A percentile compares a stretch with the other conserved stretches of the same genome.
Evolutionary conservation across 2,329 filamentous ascomycete species (phyloP).

Genomic region (Colletotrichum spaethianum): DNA sequence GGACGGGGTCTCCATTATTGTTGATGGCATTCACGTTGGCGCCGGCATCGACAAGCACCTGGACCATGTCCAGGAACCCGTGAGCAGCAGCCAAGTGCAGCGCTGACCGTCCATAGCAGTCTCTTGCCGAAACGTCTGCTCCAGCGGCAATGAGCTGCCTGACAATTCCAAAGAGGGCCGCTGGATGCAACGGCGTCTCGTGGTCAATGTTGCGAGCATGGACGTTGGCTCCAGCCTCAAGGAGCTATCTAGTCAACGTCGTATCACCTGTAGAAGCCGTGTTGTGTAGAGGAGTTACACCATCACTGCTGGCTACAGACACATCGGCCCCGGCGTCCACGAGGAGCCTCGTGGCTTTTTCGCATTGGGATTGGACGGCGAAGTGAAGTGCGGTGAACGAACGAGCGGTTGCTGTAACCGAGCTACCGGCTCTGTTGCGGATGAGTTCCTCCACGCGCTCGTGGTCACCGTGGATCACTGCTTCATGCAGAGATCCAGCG

Average conservation of each 20-base stretch:
- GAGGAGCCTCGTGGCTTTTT: background rate
- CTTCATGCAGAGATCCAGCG: background rate
- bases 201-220: too few species aligned
- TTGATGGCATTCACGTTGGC: background rate
- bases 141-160: too few species aligned
- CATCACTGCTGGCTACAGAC: too few species aligned
- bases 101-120: background rate
- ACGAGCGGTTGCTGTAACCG: background rate
- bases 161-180: too few species aligned
- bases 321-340: too few species aligned
- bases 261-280: too few species aligned
- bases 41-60: constrained; percentile 2
- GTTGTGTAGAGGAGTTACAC: too few species aligned
- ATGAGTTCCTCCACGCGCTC: background rate
- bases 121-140: too few species aligned
- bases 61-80: background rate
- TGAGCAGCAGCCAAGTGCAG: background rate
- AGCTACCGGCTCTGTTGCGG: background rate
- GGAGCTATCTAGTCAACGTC: too few species aligned
- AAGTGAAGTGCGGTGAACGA: background rate
- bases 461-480: background rate
- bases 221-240: too few species aligned
- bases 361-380: background rate
- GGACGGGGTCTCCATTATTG: background rate
- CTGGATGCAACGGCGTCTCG: too few species aligned